phyloP scores from a whole-genome alignment of 345 rosid species.

The Trapa incisa region DNA sequence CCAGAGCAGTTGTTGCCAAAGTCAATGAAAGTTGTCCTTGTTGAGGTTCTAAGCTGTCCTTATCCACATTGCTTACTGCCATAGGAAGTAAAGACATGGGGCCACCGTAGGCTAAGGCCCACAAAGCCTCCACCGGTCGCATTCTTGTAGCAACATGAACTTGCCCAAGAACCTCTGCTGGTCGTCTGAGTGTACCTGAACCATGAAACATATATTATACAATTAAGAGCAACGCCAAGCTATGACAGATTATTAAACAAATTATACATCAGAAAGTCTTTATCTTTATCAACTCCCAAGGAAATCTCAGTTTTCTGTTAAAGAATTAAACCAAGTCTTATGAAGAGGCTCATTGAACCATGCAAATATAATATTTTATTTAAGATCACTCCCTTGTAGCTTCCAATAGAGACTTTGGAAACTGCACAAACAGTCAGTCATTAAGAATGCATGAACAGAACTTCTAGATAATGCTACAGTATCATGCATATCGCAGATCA shows the following conservation, averaged over 20 bases:
- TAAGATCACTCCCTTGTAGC: background rate
- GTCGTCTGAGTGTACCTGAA: slow-evolving; percentile 71
- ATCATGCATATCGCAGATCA: background rate
- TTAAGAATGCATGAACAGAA: background rate
- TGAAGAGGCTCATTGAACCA: background rate
- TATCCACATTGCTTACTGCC: slow-evolving; percentile 55
- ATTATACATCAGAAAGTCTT: background rate
- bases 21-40: slow-evolving; percentile 45
- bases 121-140: slow-evolving; percentile 78
- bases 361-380: too few relatives aligned
- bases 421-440: background rate
- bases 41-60: slow-evolving; percentile 66
- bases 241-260: background rate
- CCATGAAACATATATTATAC: background rate
- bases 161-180: slow-evolving; percentile 99
- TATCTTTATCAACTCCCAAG: background rate
- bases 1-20: slow-evolving; percentile 57
- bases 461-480: background rate
- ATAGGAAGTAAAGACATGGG: slow-evolving; percentile 94
- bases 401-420: background rate
- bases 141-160: slow-evolving; percentile 84
- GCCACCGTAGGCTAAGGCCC: slow-evolving; percentile 97
- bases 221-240: background rate
- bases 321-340: background rate
- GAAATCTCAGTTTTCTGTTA: background rate